phyloP scores from a whole-genome alignment of 352 stramenopile genomes.

The Phytophthora kernoviae region DNA sequence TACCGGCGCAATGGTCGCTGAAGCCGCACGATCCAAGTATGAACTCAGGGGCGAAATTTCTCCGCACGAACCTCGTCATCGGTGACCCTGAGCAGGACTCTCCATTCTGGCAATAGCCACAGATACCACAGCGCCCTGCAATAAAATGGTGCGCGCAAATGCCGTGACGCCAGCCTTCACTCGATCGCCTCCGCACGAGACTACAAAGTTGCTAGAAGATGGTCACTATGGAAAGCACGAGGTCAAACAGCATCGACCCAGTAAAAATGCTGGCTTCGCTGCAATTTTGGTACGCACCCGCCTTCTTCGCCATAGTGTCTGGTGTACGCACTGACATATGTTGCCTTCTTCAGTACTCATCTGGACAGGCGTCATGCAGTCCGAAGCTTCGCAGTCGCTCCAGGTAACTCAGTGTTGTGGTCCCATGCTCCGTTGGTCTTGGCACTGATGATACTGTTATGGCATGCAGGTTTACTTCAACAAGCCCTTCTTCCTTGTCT shows the following conservation, averaged over 20 bases:
- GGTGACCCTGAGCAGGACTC: not conserved
- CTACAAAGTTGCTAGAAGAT: constrained; percentile 27
- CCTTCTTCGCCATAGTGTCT: not conserved
- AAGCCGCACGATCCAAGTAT: not conserved
- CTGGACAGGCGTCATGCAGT: constrained; percentile 37
- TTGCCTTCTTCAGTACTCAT: constrained; percentile 21
- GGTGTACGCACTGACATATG: not conserved
- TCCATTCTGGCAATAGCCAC: constrained; percentile 18
- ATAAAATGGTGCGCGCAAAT: constrained; percentile 24
- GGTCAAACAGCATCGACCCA: constrained; percentile 15
- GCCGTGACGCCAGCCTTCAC: constrained; percentile 15
- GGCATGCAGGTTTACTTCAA: constrained; percentile 23
- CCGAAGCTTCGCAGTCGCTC: constrained; percentile 35
- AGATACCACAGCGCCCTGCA: not conserved
- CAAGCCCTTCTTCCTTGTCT: constrained; percentile 61
- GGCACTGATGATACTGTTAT: not conserved
- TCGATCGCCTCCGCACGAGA: constrained; percentile 18
- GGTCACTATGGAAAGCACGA: constrained; percentile 21
- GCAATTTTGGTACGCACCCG: constrained; percentile 24
- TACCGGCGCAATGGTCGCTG: not conserved
- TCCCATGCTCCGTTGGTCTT: not conserved
- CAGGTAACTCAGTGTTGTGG: constrained; percentile 12
- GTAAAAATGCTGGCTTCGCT: constrained; percentile 27
- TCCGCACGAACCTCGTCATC: not conserved
- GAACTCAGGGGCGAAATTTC: not conserved